Evolutionary conservation across 2,329 filamentous ascomycete species (phyloP).

Genomic region (Scopulariopsis brevicaulis): DNA sequence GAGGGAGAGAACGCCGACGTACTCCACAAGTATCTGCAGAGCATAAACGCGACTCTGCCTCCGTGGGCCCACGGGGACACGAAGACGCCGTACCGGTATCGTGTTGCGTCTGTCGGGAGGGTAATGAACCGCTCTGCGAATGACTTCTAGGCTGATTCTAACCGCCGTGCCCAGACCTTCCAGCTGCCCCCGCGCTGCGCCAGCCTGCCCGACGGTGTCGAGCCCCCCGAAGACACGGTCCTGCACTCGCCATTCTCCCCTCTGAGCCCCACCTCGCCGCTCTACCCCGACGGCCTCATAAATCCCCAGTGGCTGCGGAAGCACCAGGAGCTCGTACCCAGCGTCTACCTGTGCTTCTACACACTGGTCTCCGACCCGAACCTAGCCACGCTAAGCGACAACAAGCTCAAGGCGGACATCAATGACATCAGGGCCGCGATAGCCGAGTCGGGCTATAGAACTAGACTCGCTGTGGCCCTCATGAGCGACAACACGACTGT

Average conservation of each 20-base stretch:
- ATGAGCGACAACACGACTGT: constrained; percentile 41
- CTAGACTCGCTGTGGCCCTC: constrained; percentile 65
- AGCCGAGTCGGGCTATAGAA: constrained; percentile 61
- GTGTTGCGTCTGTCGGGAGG: constrained; percentile 65
- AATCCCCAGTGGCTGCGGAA: constrained; percentile 76
- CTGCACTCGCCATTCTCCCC: constrained; percentile 89
- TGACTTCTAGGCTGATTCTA: background rate
- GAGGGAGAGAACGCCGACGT: constrained; percentile 52
- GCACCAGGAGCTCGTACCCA: constrained; percentile 75
- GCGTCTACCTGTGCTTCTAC: constrained; percentile 73
- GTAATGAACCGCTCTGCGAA: constrained; percentile 32
- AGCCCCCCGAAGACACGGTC: constrained; percentile 35
- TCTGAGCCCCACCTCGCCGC: constrained; percentile 66
- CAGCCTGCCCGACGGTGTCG: constrained; percentile 37
- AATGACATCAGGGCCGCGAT: constrained; percentile 63
- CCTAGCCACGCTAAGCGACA: constrained; percentile 71
- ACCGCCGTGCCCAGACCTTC: constrained; percentile 28
- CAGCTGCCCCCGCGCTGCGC: constrained; percentile 47
- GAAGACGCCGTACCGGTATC: constrained; percentile 47
- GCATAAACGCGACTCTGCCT: constrained; percentile 49
- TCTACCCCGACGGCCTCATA: constrained; percentile 86
- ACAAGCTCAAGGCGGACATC: constrained; percentile 79
- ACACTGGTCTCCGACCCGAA: constrained; percentile 60
- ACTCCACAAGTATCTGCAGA: constrained; percentile 54
- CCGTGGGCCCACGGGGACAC: constrained; percentile 56